Percentiles rank a stretch among this genome's conserved stretches.
These are phyloP conservation scores for Crassisporium funariophilum DNA, from an alignment of 768 basidiomycete genomes.

Conservation along the genomic window DNA sequence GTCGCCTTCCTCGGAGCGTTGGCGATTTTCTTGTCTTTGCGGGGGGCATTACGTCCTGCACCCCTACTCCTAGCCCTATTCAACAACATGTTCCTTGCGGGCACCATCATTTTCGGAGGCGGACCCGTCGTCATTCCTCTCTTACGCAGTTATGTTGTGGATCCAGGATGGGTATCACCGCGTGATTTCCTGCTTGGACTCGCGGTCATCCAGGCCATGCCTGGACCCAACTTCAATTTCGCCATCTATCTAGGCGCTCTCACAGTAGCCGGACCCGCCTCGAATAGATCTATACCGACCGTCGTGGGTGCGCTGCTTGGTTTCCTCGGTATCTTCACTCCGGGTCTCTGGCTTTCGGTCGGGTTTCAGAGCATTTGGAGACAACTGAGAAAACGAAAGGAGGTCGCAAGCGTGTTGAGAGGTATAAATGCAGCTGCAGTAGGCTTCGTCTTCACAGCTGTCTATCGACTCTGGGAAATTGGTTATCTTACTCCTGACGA, in stretches of 20 bases:
- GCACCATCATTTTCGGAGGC: constrained; percentile 53
- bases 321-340: constrained; percentile 51
- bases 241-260: constrained; percentile 54
- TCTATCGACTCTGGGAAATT: constrained; percentile 42
- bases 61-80: constrained; percentile 39
- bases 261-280: constrained; percentile 26
- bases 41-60: constrained; percentile 23
- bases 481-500: constrained; percentile 34
- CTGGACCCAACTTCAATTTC: constrained; percentile 61
- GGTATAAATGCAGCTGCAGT: constrained; percentile 45
- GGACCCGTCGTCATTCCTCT: constrained; percentile 62
- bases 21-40: constrained; percentile 30
- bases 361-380: constrained; percentile 40
- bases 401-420: constrained; percentile 33
- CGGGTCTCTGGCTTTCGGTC: constrained; percentile 42
- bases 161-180: constrained; percentile 51
- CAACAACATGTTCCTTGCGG: constrained; percentile 49
- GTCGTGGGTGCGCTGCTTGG: constrained; percentile 48
- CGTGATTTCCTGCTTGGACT: constrained; percentile 57
- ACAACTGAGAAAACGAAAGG: constrained; percentile 29
- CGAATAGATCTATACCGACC: constrained; percentile 29
- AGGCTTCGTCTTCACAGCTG: constrained; percentile 43
- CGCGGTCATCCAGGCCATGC: constrained; percentile 50
- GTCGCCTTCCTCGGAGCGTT: constrained; percentile 29
- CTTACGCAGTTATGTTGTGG: constrained; percentile 51